Base-by-base conservation (phyloP, 345 rosid genomes). In the Arabidopsis suecica region DNA sequence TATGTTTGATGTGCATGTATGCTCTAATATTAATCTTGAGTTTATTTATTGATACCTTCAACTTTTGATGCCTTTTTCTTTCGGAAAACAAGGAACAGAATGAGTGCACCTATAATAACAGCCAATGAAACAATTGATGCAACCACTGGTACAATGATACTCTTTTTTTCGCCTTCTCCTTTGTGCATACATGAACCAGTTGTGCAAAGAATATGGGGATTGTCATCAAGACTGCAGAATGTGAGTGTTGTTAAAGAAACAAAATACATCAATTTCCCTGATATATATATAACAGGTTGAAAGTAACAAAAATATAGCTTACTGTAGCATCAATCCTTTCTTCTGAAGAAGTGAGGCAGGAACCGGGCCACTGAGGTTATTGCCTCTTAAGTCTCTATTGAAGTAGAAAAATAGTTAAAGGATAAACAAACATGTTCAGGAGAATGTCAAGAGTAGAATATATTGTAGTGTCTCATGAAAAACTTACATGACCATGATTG, bases 401-500 rank as follows among this genome's bases (percentile, higher is more conserved):
- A 16, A 45, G 38, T 11, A 72, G 18, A 16, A 16, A 16, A 16
- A 16, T 1, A 33, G 1, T 25, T 2, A 62, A 40, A 41, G 33
- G 28, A 23, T 65, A 4, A 28, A 25, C 10, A 59, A 37, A 10
- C 32, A 23, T n/a, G 54, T 55, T 34, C 37, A 34, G 37, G 37
- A 34, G 37, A 34, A 34, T 34, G 8, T 5, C 37, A 34, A 34
- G 37, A 34, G 14, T 42, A 32, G 5, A 40, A 5, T 0, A 65
- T 7, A 8, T 2, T 49, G 65, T 40, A 59, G 54, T 58, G 18
- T 61, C 56, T 50, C 44, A 38, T 68, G 69, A 68, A 34, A 63
- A 22, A 85, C 93, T 85, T 75, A 88, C 90, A 90, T 69, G 47
- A 68, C 9, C 61, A 61, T 82, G 60, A 90, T 69, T 61, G 74